Base-by-base conservation (phyloP, 352 stramenopile species). In the Globisporangium radiosum region DNA sequence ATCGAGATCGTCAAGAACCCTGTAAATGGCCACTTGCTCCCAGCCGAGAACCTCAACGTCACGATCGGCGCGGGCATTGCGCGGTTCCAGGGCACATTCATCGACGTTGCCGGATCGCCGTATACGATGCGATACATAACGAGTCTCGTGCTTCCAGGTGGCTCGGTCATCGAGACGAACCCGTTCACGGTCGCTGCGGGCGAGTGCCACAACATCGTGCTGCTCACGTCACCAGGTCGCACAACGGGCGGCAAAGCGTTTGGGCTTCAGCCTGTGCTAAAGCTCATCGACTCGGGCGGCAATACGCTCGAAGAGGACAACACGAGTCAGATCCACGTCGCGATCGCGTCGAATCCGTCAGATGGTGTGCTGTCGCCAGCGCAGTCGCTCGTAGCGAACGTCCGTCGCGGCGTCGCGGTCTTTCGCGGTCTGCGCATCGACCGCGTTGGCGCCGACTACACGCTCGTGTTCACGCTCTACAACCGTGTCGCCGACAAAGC, bases 401-500 rank as follows among this genome's bases (percentile, higher is more conserved):
- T 93, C 3, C 68, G 71, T 2, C 63, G 70, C 10, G 81, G 85
- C 0, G 19, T 90, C 9, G 83, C 81, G 17, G 72, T 80, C 45
- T 95, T 93, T 48, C 83, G 84, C 14, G 72, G 73, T 43, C 69
- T 95, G 11, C 76, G 78, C 50, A 92, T 95, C 33, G 78, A 93
- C 59, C 80, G 77, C 56, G 81, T 75, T 5, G 83, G 83, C 3
- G 81, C 76, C 54, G 80, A 87, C 59, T 95, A 95, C 56, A 76
- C 78, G 6, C 65, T 95, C 11, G 64, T 66, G 4, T 95, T 93
- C 39, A 75, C 66, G 11, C 52, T 92, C 4, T 88, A 88, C 54
- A 75, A 57, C n/a, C 81, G 83, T 51, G 59, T 72, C 0, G 15
- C 67, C 2, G 69, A 62, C 15, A 72, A 68, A n/a, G 73, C 70